phyloP scores from a whole-genome alignment of 2,329 filamentous ascomycete genomes.

The Pseudocercospora pini-densiflorae region DNA sequence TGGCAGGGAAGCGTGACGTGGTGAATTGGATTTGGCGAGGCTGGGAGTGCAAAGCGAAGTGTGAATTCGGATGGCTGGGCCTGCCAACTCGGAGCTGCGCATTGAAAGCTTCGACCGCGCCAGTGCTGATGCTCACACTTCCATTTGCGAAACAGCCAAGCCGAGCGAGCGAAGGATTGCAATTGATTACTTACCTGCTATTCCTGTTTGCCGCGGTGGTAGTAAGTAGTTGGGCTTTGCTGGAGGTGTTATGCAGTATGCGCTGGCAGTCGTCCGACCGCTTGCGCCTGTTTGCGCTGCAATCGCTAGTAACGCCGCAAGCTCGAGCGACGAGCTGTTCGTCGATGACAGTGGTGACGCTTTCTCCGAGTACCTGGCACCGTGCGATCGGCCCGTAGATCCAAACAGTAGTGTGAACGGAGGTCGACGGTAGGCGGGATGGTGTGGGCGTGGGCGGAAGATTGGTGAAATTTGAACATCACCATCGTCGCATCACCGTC shows the following conservation, averaged over 20 bases:
- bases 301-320: neutral
- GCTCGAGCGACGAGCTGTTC: neutral
- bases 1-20: conserved; percentile 12
- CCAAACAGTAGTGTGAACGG: conserved; percentile 3
- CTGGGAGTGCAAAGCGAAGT: neutral
- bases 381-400: conserved; percentile 8
- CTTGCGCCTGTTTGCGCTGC: conserved; percentile 7
- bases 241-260: conserved; percentile 3
- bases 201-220: neutral
- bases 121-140: conserved; percentile 7
- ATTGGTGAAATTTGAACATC: neutral
- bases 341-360: neutral
- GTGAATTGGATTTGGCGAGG: neutral
- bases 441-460: neutral
- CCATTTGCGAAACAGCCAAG: neutral
- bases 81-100: neutral
- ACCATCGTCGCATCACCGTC: conserved; percentile 8
- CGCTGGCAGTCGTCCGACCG: conserved; percentile 4
- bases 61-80: conserved; percentile 6
- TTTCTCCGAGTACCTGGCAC: conserved; percentile 4
- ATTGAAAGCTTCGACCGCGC: neutral
- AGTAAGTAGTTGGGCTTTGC: neutral
- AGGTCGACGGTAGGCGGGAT: neutral
- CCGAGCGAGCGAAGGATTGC: conserved; percentile 8
- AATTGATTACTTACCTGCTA: conserved; percentile 6